phyloP scores from a whole-genome alignment of 768 basidiomycete species.

The Boletellus sp. region DNA sequence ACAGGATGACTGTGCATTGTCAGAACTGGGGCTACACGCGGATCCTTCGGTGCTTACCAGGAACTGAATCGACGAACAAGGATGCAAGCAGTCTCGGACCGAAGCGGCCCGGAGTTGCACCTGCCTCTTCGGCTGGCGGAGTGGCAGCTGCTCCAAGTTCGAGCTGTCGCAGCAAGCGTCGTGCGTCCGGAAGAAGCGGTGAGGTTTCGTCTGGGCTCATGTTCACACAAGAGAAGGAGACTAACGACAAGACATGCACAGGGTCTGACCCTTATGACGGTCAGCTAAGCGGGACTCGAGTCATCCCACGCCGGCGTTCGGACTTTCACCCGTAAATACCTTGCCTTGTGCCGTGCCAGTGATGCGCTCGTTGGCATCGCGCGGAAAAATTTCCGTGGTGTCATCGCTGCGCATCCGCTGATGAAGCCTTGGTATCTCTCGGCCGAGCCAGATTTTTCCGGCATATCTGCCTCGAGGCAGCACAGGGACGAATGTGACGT shows the following conservation, averaged over 20 bases:
- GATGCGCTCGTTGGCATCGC: constrained; percentile 13
- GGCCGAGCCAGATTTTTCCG: background rate
- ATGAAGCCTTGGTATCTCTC: constrained; percentile 10
- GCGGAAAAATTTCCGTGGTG: constrained; percentile 3
- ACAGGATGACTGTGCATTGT: constrained; percentile 50
- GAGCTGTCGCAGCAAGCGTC: constrained; percentile 5
- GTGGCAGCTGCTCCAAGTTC: constrained; percentile 6
- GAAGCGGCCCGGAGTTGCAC: constrained; percentile 13
- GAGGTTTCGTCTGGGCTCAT: constrained; percentile 28
- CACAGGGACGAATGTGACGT: constrained; percentile 10
- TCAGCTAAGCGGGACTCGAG: constrained; percentile 9
- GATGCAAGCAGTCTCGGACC: constrained; percentile 40
- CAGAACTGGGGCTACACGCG: background rate
- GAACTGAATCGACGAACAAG: constrained; percentile 54
- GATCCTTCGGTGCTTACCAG: constrained; percentile 38
- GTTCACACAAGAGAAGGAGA: constrained; percentile 11
- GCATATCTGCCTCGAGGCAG: constrained; percentile 45
- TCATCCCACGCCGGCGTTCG: constrained; percentile 1
- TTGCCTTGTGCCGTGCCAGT: constrained; percentile 27
- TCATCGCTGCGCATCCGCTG: constrained; percentile 3
- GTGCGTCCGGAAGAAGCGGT: constrained; percentile 28
- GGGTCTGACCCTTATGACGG: constrained; percentile 13
- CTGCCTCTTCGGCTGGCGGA: constrained; percentile 31
- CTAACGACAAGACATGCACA: constrained; percentile 5
- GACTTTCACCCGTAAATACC: no score